Base-by-base conservation (phyloP, 2,329 filamentous ascomycete genomes). In the Xylariomycetidae sp. region DNA sequence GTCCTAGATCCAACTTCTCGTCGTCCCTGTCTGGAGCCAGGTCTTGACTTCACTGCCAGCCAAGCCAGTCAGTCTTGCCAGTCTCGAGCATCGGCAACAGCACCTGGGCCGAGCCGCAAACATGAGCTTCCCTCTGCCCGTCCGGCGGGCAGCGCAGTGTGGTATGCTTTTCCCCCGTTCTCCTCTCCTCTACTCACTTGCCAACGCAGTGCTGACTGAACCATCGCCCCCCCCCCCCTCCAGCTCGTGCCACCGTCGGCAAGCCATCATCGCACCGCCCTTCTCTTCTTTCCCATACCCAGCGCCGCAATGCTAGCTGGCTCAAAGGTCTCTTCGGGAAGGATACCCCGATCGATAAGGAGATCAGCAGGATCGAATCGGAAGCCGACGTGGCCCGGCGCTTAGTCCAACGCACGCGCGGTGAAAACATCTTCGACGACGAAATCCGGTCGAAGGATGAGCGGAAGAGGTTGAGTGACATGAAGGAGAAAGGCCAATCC, bases 121-220 rank as follows among this genome's bases (percentile, higher is more conserved):
- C 54, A 87, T 86, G 82, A 84, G 69, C 62, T 60, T 82, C 50
- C 72, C 73, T 58, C 63, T 78, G 53, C 76, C 79, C 47, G 67
- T 76, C 50, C 65, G 76, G 65, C 74, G 73, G 63, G 63, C 82
- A 48, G 65, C 72, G 35, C 65, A 67, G 52, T 66, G 70, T 56
- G 75, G 82, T 85, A 69, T 37, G 68, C 44, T 38, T 25, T 13
- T 28, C 15, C 30, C 42, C 30, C 38, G 34, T 52, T 27, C 41
- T 38, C 30, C 35, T 40, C 34, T 26, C n/a, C 4, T 25, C 31
- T 18, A 15, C 12, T 29, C 28, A 12, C 13, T 2, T 10, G 16
- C 10, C 25, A 8, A 25, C 16, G 13, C 19, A 6, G 5, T 15
- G 18, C 28, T 10, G 27, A 20, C 37, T 41, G 38, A 44, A 27